Evolutionary conservation across 2,329 filamentous ascomycete genomes (phyloP).

Genomic region (Monascus ruber): DNA sequence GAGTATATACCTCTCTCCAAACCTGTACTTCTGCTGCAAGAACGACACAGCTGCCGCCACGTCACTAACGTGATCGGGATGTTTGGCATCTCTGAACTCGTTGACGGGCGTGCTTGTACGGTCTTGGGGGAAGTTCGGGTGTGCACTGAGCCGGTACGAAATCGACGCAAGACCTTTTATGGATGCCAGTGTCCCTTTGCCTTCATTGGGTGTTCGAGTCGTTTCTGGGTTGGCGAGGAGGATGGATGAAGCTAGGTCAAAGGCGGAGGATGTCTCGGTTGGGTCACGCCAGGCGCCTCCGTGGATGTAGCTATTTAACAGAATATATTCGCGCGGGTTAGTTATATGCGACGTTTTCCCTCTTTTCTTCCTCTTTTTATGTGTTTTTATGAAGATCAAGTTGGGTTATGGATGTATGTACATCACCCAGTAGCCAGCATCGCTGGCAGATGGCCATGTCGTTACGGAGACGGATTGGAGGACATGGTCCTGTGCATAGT

Average conservation of each 20-base stretch:
- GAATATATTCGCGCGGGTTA: background rate
- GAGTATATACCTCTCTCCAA: conserved; percentile 31
- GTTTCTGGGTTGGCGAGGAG: conserved; percentile 15
- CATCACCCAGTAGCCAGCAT: conserved; percentile 30
- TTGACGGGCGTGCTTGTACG: conserved; percentile 11
- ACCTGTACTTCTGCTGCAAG: conserved; percentile 29
- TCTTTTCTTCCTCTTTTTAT: background rate
- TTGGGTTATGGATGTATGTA: conserved; percentile 10
- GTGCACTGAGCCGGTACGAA: conserved; percentile 35
- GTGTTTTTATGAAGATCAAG: background rate
- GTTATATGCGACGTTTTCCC: background rate
- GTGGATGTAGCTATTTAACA: conserved; percentile 32
- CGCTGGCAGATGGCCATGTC: conserved; percentile 7
- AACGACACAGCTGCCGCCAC: conserved; percentile 29
- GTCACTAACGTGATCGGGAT: conserved; percentile 36
- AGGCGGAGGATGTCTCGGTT: conserved; percentile 22
- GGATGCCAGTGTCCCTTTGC: conserved; percentile 3
- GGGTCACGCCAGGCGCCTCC: conserved; percentile 41
- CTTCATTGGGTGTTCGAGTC: background rate
- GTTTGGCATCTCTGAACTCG: conserved; percentile 25
- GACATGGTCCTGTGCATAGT: conserved; percentile 16
- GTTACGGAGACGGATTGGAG: conserved; percentile 26
- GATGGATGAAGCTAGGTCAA: conserved; percentile 23
- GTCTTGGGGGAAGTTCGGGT: conserved; percentile 30
- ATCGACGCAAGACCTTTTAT: conserved; percentile 34